Percentiles rank a stretch among this genome's conserved stretches.
Conservation (phyloP, 345 rosid genomes). For the Draba incana region DNA sequence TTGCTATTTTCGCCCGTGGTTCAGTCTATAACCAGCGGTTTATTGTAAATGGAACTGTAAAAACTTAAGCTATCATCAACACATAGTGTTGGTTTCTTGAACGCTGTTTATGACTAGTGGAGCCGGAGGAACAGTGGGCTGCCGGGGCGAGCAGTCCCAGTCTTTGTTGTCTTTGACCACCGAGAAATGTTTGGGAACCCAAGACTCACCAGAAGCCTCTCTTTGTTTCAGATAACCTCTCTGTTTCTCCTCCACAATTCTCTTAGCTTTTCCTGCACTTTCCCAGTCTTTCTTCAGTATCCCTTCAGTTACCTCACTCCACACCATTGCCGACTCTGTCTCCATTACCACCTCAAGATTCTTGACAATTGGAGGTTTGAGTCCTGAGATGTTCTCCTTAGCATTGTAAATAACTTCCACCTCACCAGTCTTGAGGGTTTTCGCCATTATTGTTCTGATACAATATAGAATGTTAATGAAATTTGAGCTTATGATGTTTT, state of each 20-base stretch:
- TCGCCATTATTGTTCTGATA: slow-evolving; percentile 58
- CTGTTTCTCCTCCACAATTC: slow-evolving; percentile 61
- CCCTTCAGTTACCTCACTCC: slow-evolving; percentile 66
- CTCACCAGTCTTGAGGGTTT: slow-evolving; percentile 55
- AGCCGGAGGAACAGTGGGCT: slow-evolving; percentile 56
- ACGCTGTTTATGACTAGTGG: slow-evolving; percentile 46
- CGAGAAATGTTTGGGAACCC: slow-evolving; percentile 71
- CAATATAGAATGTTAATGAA: background rate
- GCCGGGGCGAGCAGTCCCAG: slow-evolving; percentile 66
- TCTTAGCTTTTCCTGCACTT: slow-evolving; percentile 72
- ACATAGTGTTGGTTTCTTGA: slow-evolving; percentile 7
- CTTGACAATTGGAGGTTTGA: slow-evolving; percentile 58
- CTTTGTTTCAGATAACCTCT: slow-evolving; percentile 56
- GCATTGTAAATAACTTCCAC: slow-evolving; percentile 61
- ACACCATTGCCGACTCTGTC: slow-evolving; percentile 65
- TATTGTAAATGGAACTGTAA: slow-evolving; percentile 3
- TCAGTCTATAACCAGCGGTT: background rate
- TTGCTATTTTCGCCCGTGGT: background rate
- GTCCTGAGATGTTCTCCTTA: slow-evolving; percentile 50
- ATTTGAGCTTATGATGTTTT: background rate
- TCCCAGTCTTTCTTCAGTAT: slow-evolving; percentile 70
- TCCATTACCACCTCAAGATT: slow-evolving; percentile 53
- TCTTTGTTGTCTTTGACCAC: slow-evolving; percentile 45
- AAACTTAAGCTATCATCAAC: background rate
- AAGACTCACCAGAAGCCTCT: slow-evolving; percentile 52